Evolutionary conservation across 768 basidiomycete species (phyloP).

Genomic region (Gautieria morchelliformis): DNA sequence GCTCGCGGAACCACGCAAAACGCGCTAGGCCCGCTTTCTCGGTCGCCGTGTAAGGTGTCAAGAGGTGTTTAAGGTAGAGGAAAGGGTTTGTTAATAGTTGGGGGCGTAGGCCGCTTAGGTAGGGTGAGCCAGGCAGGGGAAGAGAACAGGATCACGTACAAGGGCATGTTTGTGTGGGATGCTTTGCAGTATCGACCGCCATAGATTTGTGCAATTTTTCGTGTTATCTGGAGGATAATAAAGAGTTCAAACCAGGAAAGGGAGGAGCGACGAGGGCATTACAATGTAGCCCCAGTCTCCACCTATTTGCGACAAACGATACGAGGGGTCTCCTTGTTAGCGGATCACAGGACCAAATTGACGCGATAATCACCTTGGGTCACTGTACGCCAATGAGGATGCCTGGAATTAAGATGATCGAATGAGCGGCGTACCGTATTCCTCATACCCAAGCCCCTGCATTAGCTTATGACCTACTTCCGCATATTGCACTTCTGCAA

Average conservation of each 20-base stretch:
- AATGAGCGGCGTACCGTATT: slow-evolving; percentile 30
- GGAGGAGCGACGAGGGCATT: no score
- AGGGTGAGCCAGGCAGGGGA: slow-evolving; percentile 2
- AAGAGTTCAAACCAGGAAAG: not conserved
- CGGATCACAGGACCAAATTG: not conserved
- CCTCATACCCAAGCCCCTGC: slow-evolving; percentile 36
- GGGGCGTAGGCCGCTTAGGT: slow-evolving; percentile 17
- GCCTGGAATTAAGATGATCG: not conserved
- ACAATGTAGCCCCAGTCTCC: slow-evolving; percentile 28
- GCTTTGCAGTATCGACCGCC: no score
- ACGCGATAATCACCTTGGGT: no score
- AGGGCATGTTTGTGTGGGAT: no score
- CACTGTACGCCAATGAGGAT: no score
- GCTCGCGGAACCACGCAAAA: no score
- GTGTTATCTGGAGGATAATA: slow-evolving; percentile 8
- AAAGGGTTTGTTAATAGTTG: slow-evolving; percentile 18
- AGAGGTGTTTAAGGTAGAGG: slow-evolving; percentile 18
- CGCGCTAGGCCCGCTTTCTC: no score
- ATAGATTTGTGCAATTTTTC: slow-evolving; percentile 18
- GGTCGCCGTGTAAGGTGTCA: slow-evolving; percentile 19
- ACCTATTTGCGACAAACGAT: no score
- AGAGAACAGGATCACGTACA: no score
- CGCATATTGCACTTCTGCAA: slow-evolving; percentile 30
- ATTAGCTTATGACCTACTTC: slow-evolving; percentile 43
- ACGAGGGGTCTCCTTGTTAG: not conserved